These are phyloP conservation scores for Nicotiana attenuata DNA, from an alignment of 257 asterid genomes.

Conservation along the genomic window DNA sequence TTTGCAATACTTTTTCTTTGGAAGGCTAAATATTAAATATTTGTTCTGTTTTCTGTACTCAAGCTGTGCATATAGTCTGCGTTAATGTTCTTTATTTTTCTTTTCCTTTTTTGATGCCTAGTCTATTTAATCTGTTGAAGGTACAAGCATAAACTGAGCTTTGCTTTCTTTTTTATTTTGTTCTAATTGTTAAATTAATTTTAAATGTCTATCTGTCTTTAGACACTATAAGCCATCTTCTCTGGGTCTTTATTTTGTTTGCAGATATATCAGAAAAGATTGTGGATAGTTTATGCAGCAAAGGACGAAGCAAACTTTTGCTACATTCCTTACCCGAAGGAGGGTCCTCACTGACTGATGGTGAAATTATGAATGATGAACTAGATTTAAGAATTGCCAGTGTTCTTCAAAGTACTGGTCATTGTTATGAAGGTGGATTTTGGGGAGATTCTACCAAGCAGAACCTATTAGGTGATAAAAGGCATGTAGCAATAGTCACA, in stretches of 20 bases:
- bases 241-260: conserved; percentile 14
- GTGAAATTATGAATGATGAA: conserved; percentile 64
- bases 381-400: conserved; percentile 85
- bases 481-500: conserved; percentile 96
- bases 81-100: background rate
- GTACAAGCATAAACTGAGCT: background rate
- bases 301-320: conserved; percentile 65
- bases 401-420: conserved; percentile 94
- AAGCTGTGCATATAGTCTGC: background rate
- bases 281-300: conserved; percentile 87
- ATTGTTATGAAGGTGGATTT: conserved; percentile 80
- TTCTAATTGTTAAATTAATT: background rate
- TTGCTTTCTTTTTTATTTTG: background rate
- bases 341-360: conserved; percentile 61
- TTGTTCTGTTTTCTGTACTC: background rate
- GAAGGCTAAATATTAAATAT: too few species aligned
- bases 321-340: conserved; percentile 58
- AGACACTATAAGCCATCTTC: background rate
- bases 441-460: conserved; percentile 62
- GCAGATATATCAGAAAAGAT: conserved; percentile 88
- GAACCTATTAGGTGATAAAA: conserved; percentile 46
- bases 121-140: background rate
- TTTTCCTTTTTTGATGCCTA: background rate
- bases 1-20: too few species aligned
- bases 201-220: background rate